Conservation (phyloP, 805 yeast species). For the Grigorovia transvaalensis region DNA sequence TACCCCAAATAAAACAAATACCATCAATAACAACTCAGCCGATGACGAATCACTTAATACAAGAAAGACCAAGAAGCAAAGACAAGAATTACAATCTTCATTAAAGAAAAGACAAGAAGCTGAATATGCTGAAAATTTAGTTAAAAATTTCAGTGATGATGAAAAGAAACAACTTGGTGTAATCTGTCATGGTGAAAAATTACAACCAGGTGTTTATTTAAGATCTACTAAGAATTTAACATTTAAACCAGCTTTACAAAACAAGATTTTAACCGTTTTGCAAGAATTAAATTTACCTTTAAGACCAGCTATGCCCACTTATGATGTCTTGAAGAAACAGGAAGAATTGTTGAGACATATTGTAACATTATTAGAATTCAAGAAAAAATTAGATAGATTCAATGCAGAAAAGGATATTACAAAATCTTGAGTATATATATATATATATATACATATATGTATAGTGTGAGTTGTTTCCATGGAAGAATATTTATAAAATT, state of each 20-base stretch:
- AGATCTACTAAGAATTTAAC: conserved; percentile 72
- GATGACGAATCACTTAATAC: not conserved
- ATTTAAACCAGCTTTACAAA: conserved; percentile 66
- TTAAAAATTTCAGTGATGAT: conserved; percentile 45
- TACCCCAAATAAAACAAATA: not conserved
- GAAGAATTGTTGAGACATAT: conserved; percentile 66
- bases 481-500: conserved; percentile 18
- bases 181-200: conserved; percentile 60
- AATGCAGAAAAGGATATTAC: conserved; percentile 61
- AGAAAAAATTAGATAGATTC: conserved; percentile 77
- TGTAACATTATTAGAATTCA: conserved; percentile 65
- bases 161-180: conserved; percentile 84
- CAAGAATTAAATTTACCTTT: conserved; percentile 73
- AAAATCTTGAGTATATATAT: conserved; percentile 11
- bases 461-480: not conserved
- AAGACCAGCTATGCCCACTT: conserved; percentile 83
- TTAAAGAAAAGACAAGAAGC: conserved; percentile 24
- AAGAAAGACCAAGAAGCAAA: conserved; percentile 25
- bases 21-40: not conserved
- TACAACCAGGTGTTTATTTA: conserved; percentile 68
- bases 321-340: conserved; percentile 61
- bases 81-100: conserved; percentile 23
- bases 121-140: conserved; percentile 26
- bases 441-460: not conserved
- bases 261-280: conserved; percentile 47